Base-by-base conservation (phyloP, 1,284 basidiomycete genomes). In the Tilletia caries region DNA sequence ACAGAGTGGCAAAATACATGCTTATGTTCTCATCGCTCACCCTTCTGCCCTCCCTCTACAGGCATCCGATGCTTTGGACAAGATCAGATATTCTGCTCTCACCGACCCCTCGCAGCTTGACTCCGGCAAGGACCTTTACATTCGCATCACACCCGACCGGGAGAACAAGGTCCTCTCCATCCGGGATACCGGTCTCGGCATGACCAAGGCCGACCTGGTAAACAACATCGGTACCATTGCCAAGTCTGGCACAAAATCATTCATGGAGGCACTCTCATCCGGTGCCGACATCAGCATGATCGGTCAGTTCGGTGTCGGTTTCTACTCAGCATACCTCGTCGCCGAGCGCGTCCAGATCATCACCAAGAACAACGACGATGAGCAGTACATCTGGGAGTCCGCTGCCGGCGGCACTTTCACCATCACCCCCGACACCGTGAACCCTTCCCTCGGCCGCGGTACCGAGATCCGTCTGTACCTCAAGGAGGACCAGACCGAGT, bases 301-400 rank as follows among this genome's bases (percentile, higher is more conserved):
- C 77, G 91, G 91, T 84, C 91, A 92, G 87, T 94, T 96, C 86
- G 93, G 94, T 93, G 95, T 97, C 86, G 93, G 95, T 88, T 98
- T 98, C 91, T 98, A 98, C 90, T 98, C 95, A 66, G 92, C 93
- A 29, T 99, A 98, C 89, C 92, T 98, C 80, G 95, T 98, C 77
- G 95, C 96, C 81, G 95, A 98, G 86, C 91, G 91, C 78, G 96
- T 98, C 12, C 93, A 97, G 86, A 92, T 98, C 84, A 92, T 97
- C 86, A 95, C 95, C 81, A 98, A 98, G 88, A 93, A 99, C 90
- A 98, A 98, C 84, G 96, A 99, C 83, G 95, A 98, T 85, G 96
- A 98, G 87, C 95, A 99, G 87, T 98, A 98, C 88, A 95, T 98
- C 86, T 98, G 96, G 96, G 95, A 98, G 89, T 98, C 95, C 25